Conservation (phyloP, 2,329 filamentous ascomycete species). For the Aspergillus flavus region DNA sequence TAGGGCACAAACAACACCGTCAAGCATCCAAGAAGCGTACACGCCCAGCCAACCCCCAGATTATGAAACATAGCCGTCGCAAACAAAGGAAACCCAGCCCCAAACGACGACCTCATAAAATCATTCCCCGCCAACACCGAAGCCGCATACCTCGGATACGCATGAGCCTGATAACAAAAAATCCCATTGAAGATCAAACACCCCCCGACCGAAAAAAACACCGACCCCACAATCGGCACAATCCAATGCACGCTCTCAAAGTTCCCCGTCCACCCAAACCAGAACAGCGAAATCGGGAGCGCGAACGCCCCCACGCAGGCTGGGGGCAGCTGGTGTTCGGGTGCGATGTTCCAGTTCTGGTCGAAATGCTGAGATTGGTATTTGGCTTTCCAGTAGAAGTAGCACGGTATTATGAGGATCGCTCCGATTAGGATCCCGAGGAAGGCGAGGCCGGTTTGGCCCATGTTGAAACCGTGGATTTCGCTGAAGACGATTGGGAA, state of each 20-base stretch:
- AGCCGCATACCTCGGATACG: conserved; percentile 70
- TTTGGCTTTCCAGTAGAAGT: conserved; percentile 36
- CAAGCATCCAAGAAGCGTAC: conserved; percentile 33
- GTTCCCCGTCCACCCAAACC: conserved; percentile 67
- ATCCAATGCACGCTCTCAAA: conserved; percentile 65
- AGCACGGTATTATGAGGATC: conserved; percentile 39
- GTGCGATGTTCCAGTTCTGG: conserved; percentile 23
- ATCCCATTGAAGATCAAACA: conserved; percentile 72
- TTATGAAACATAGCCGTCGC: conserved; percentile 38
- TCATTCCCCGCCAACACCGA: conserved; percentile 74
- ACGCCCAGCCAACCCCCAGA: conserved; percentile 35
- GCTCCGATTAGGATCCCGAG: conserved; percentile 31
- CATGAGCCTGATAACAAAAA: conserved; percentile 73
- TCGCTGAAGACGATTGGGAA: conserved; percentile 29
- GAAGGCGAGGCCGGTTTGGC: conserved; percentile 27
- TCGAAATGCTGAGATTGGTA: conserved; percentile 20
- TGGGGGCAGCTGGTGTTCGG: conserved; percentile 59
- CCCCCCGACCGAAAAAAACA: conserved; percentile 69
- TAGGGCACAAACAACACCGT: conserved; percentile 38
- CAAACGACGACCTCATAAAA: conserved; percentile 65
- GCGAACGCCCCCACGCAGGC: conserved; percentile 62
- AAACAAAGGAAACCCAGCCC: conserved; percentile 33
- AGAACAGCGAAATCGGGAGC: conserved; percentile 67
- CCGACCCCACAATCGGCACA: conserved; percentile 64
- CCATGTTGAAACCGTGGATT: conserved; percentile 38